Conservation (phyloP, 495 filamentous ascomycete species). For the Xylaria castorea region DNA sequence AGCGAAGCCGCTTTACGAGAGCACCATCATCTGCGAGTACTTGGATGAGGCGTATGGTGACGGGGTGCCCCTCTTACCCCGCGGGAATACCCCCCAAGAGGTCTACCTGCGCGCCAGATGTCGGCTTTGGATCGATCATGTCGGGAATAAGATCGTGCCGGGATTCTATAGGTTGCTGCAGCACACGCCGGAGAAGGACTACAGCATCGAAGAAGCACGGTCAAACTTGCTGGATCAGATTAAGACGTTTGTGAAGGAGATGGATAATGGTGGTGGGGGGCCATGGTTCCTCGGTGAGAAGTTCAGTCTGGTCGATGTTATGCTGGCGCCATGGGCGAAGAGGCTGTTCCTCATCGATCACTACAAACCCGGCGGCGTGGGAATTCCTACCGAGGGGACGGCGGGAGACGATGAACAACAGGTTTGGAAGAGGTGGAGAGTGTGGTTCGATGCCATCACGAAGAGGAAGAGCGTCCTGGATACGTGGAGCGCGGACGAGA, state of each 20-base stretch:
- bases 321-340: constrained; percentile 70
- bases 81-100: constrained; percentile 37
- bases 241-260: constrained; percentile 63
- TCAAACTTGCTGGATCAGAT: constrained; percentile 58
- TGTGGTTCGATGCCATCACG: constrained; percentile 64
- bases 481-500: constrained; percentile 67
- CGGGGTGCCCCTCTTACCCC: constrained; percentile 54
- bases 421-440: constrained; percentile 66
- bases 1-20: constrained; percentile 69
- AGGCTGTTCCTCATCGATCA: constrained; percentile 74
- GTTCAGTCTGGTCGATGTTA: constrained; percentile 66
- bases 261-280: constrained; percentile 59
- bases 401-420: constrained; percentile 52
- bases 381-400: constrained; percentile 53
- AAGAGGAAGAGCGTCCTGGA: constrained; percentile 62
- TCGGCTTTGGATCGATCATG: constrained; percentile 73
- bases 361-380: constrained; percentile 67
- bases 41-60: constrained; percentile 67
- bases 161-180: constrained; percentile 70
- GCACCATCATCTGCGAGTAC: constrained; percentile 70
- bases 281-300: constrained; percentile 68
- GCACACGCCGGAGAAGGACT: constrained; percentile 60
- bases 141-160: constrained; percentile 67
- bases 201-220: constrained; percentile 50
- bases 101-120: constrained; percentile 63